These are phyloP conservation scores for Acanthamoeba healyi DNA, from an alignment of 208 protist genomes.

Conservation along the genomic window DNA sequence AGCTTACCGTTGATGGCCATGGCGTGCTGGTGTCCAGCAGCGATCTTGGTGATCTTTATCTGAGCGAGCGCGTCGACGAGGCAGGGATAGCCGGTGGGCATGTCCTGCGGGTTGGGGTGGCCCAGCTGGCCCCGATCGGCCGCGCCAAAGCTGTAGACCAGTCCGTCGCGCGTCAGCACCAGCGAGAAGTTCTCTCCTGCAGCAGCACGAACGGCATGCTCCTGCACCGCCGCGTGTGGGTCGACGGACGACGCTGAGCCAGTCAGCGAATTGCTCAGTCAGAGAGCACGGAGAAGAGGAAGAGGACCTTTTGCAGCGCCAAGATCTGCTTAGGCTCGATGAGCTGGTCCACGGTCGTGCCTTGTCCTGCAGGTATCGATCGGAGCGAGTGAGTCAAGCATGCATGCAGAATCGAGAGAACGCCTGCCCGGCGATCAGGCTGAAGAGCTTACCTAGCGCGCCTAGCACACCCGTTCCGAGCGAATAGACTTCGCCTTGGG, in stretches of 20 bases:
- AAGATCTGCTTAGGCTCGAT: slow-evolving; percentile 67
- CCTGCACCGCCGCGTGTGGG: background rate
- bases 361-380: slow-evolving; percentile 12
- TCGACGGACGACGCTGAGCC: background rate
- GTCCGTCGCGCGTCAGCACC: slow-evolving; percentile 59
- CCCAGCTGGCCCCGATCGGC: slow-evolving; percentile 70
- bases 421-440: background rate
- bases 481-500: slow-evolving; percentile 65
- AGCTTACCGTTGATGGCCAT: slow-evolving; percentile 68
- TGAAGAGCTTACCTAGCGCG: slow-evolving; percentile 21
- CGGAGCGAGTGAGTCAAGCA: background rate
- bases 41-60: slow-evolving; percentile 65
- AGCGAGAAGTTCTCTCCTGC: slow-evolving; percentile 73
- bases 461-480: slow-evolving; percentile 45
- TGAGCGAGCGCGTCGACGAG: slow-evolving; percentile 37
- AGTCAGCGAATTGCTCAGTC: background rate
- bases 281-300: background rate
- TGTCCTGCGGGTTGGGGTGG: slow-evolving; percentile 64
- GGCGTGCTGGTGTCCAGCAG: slow-evolving; percentile 43
- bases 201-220: slow-evolving; percentile 11
- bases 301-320: slow-evolving; percentile 43
- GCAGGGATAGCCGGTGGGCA: slow-evolving; percentile 69
- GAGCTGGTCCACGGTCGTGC: slow-evolving; percentile 53
- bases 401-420: background rate
- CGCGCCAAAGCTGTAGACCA: slow-evolving; percentile 73